Base-by-base conservation (phyloP, 2,329 filamentous ascomycete genomes). In the Aspergillus piperis region DNA sequence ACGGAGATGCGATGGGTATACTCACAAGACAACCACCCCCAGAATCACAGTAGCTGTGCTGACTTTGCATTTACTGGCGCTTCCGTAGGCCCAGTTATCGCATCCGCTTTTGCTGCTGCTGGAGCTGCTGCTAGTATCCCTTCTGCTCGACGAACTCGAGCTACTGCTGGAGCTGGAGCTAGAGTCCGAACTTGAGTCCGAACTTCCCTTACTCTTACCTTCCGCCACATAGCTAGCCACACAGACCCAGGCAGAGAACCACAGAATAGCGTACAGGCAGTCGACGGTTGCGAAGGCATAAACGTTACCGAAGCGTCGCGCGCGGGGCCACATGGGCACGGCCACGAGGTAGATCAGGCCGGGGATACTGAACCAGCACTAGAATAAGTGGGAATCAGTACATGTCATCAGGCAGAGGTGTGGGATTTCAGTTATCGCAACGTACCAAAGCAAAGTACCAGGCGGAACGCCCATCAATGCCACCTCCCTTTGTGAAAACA, bases 311-410 rank as follows among this genome's bases (percentile, higher is more conserved):
- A 88, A 85, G 54, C 81, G 79, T 64, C 79, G 79, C 25, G 84
- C 82, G 63, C 85, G 82, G 23, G 81, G 80, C 82, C 84, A 88
- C 76, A 86, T 83, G 5, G 86, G 85, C 4, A 86, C 83, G 71
- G 84, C 84, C 49, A 82, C 79, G 57, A 86, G 82, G 71, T 87
- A 88, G 59, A 87, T 77, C 38, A 87, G 75, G 27, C 82, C 83
- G 11, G 85, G 85, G 44, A 85, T 78, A 44, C 81, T 82, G 64
- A 87, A 71, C 78, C 84, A 87, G 70, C 85, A 87, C 85, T 87
- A 63, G 25, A 49, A 62, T 10, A 36, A 50, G 42, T 13, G 11
- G 30, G 38, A 23, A 32, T 60, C 52, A 58, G 58, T 30, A 32
- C 47, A 11, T n/a, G 19, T 13, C 19, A 17, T 3, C 38, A 19